A percentile compares a stretch with the other conserved stretches of the same genome.
Conservation (phyloP, 805 yeast species). For the Komagataella mondaviorum region DNA sequence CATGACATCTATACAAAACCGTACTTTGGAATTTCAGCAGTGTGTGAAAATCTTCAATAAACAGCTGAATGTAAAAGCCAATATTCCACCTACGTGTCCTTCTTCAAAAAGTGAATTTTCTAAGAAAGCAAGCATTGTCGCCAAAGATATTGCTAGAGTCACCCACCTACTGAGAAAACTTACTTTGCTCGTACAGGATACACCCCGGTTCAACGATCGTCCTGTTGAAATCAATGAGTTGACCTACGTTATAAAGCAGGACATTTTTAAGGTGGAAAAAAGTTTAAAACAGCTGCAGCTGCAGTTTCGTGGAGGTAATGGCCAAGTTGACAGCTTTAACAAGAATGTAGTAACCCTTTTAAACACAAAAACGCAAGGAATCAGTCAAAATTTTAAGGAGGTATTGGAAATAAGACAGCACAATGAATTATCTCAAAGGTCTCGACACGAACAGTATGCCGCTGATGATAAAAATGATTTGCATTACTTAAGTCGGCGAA, state of each 20-base stretch:
- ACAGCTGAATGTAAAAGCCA: slow-evolving; percentile 21
- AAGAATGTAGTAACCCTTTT: slow-evolving; percentile 78
- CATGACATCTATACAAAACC: slow-evolving; percentile 39
- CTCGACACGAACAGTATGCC: slow-evolving; percentile 75
- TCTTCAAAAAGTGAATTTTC: slow-evolving; percentile 50
- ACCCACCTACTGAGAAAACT: slow-evolving; percentile 70
- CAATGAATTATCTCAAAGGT: slow-evolving; percentile 66
- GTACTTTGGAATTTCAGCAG: slow-evolving; percentile 88
- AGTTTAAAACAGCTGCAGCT: slow-evolving; percentile 50
- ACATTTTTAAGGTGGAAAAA: slow-evolving; percentile 69
- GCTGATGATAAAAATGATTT: slow-evolving; percentile 28
- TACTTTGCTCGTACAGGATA: slow-evolving; percentile 27
- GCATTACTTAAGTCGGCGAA: slow-evolving; percentile 5
- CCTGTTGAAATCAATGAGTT: slow-evolving; percentile 90
- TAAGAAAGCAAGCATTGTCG: slow-evolving; percentile 62
- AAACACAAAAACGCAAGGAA: slow-evolving; percentile 83
- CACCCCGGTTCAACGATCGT: not conserved
- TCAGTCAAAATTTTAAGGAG: slow-evolving; percentile 80
- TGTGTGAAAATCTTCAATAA: slow-evolving; percentile 71
- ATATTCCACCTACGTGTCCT: slow-evolving; percentile 15
- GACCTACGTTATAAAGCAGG: slow-evolving; percentile 80
- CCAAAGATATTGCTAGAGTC: slow-evolving; percentile 78
- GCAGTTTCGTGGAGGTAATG: slow-evolving; percentile 18
- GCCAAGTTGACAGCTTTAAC: slow-evolving; percentile 58
- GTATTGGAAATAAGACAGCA: slow-evolving; percentile 84